These are phyloP conservation scores for Ganoderma resinaceum DNA, from an alignment of 1,284 basidiomycete species.

Conservation along the genomic window DNA sequence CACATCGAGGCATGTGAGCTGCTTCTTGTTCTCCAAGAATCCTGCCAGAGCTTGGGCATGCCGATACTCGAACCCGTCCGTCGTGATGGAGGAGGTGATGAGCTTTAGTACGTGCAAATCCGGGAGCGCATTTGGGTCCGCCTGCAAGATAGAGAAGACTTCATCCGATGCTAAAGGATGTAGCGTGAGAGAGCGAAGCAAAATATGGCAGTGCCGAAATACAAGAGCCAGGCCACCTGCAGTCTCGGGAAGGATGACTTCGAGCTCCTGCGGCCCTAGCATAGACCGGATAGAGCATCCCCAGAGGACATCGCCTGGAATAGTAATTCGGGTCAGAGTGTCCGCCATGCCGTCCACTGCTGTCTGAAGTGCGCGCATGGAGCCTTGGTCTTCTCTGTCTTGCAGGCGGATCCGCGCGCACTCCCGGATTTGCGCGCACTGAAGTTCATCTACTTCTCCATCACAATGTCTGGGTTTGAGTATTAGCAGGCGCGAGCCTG, in stretches of 20 bases:
- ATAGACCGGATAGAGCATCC: background rate
- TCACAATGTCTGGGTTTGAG: background rate
- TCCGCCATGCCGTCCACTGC: background rate
- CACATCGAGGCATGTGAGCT: background rate
- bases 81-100: background rate
- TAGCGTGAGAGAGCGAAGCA: background rate
- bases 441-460: background rate
- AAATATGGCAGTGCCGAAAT: background rate
- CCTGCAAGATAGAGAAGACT: background rate
- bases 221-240: background rate
- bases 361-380: background rate
- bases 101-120: background rate
- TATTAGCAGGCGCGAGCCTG: background rate
- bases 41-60: background rate
- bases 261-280: conserved; percentile 5
- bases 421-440: background rate
- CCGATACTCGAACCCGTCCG: background rate
- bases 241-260: background rate
- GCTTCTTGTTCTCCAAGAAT: background rate
- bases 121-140: background rate
- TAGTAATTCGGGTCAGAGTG: background rate
- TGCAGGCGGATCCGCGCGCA: background rate
- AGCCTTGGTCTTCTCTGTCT: background rate
- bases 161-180: background rate
- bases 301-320: background rate